Evolutionary conservation across 2,329 filamentous ascomycete genomes (phyloP), one percentile per base, ranked within the genome.

Genomic region (Cadophora gregata): DNA sequence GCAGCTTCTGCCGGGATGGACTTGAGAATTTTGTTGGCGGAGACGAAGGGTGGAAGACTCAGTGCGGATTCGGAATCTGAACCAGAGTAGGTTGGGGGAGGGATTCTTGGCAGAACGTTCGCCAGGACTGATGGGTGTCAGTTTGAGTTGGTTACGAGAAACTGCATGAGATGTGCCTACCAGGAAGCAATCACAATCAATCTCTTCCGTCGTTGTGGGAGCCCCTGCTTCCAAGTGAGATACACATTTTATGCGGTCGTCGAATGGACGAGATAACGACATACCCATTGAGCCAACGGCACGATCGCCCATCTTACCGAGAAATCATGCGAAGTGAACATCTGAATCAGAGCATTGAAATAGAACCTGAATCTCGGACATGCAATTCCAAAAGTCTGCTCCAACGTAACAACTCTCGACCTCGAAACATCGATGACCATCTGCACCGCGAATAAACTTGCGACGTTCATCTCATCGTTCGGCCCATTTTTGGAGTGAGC

Each of bases 321-420:
- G 75, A 92, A 96, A 1, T 87, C 87, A 29, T 83, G 77, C 2
- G 84, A 78, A 0, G 90, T 88, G 62, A 94, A 88, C 36, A 88
- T 86, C 29, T 84, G 80, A 2, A 96, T 79, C 0, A 94, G 77
- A 0, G 82, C 78, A 47, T 84, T 81, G 56, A 93, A 89, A 62
- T 85, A 88, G 0, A 80, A 77, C 12, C 79, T 76, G 63, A 89
- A 87, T 0, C 81, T 77, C 0, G 84, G 78, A 25, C 82, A 80
- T 0, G 85, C 77, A 0, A 96, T 83, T 0, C 92, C 92, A 62
- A 87, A 88, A 0, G 93, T 94, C 74, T 97, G 90, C 72, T 97
- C 93, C 0, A 96, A 80, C 0, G 92, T 96, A 1, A 92, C 85
- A 0, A 96, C 75, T 0, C 93, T 83, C 0, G 93, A 92, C 0